A percentile compares a stretch with the other conserved stretches of the same genome.
Conservation (phyloP, 2,329 filamentous ascomycete genomes). For the Microascus cirrosus region DNA sequence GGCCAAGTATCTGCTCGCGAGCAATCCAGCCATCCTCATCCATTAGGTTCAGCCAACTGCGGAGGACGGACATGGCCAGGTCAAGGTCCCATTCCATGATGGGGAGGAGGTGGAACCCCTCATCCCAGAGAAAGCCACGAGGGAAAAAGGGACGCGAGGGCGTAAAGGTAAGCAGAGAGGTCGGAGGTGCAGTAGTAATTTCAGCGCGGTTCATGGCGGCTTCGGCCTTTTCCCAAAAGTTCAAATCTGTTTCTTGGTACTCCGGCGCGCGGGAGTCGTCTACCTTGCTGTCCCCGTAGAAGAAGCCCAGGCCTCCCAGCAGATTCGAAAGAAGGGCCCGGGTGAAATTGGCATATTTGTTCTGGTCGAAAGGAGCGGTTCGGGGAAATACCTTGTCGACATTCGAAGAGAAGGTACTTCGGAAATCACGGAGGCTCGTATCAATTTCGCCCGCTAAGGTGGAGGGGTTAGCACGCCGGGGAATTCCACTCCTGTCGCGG, state of each 20-base stretch:
- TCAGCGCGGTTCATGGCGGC: slow-evolving; percentile 60
- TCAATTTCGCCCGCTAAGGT: slow-evolving; percentile 62
- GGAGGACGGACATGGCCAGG: slow-evolving; percentile 74
- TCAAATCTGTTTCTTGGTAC: slow-evolving; percentile 90
- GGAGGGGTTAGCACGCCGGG: slow-evolving; percentile 40
- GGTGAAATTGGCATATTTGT: slow-evolving; percentile 68
- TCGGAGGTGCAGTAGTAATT: slow-evolving; percentile 66
- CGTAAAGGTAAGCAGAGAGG: slow-evolving; percentile 81
- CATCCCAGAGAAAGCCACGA: slow-evolving; percentile 93
- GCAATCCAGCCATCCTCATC: slow-evolving; percentile 97
- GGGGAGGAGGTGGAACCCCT: slow-evolving; percentile 88
- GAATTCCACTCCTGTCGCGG: background rate
- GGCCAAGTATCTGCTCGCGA: slow-evolving; percentile 86
- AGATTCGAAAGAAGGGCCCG: slow-evolving; percentile 91
- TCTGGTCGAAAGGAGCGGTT: slow-evolving; percentile 61
- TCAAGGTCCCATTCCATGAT: slow-evolving; percentile 93
- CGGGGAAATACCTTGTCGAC: slow-evolving; percentile 44
- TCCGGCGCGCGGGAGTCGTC: slow-evolving; percentile 86
- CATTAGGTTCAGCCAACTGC: slow-evolving; percentile 96
- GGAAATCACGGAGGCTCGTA: slow-evolving; percentile 57
- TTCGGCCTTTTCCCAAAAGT: slow-evolving; percentile 91
- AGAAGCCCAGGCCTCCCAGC: slow-evolving; percentile 89
- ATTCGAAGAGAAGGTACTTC: slow-evolving; percentile 51
- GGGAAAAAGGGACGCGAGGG: slow-evolving; percentile 95
- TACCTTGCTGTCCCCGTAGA: slow-evolving; percentile 77